Percentiles rank a stretch among this genome's conserved stretches.
Evolutionary conservation across 2,329 filamentous ascomycete genomes (phyloP).

Genomic region (Ophiostoma pallidulum): DNA sequence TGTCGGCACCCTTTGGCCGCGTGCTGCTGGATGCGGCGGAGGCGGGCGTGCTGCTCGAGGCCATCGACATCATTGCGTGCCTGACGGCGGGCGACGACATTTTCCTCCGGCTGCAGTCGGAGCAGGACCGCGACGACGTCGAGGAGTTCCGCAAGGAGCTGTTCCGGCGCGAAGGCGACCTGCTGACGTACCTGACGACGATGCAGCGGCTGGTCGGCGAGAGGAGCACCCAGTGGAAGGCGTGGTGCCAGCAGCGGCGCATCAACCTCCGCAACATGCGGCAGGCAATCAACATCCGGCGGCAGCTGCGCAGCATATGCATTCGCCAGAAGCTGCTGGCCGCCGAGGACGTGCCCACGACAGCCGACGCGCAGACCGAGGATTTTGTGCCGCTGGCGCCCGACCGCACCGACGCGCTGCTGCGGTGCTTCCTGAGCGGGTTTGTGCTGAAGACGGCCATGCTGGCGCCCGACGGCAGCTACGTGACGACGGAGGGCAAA

Average conservation of each 20-base stretch:
- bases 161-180: slow-evolving; percentile 51
- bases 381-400: slow-evolving; percentile 47
- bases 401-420: slow-evolving; percentile 42
- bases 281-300: slow-evolving; percentile 52
- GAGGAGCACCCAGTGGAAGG: slow-evolving; percentile 38
- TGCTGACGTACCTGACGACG: slow-evolving; percentile 55
- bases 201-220: slow-evolving; percentile 53
- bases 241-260: slow-evolving; percentile 49
- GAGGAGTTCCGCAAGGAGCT: slow-evolving; percentile 47
- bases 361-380: slow-evolving; percentile 31
- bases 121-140: slow-evolving; percentile 45
- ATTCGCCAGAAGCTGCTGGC: slow-evolving; percentile 40
- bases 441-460: slow-evolving; percentile 54
- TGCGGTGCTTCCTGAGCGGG: slow-evolving; percentile 54
- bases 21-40: slow-evolving; percentile 72
- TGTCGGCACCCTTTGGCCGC: slow-evolving; percentile 70
- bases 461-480: slow-evolving; percentile 50
- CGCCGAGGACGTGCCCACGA: slow-evolving; percentile 21
- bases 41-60: slow-evolving; percentile 66
- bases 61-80: slow-evolving; percentile 71
- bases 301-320: slow-evolving; percentile 50
- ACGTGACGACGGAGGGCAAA: slow-evolving; percentile 50
- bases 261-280: slow-evolving; percentile 53
- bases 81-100: slow-evolving; percentile 55
- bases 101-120: slow-evolving; percentile 49